These are phyloP conservation scores for Cenococcum geophilum DNA, from an alignment of 495 filamentous ascomycete genomes.

Conservation along the genomic window DNA sequence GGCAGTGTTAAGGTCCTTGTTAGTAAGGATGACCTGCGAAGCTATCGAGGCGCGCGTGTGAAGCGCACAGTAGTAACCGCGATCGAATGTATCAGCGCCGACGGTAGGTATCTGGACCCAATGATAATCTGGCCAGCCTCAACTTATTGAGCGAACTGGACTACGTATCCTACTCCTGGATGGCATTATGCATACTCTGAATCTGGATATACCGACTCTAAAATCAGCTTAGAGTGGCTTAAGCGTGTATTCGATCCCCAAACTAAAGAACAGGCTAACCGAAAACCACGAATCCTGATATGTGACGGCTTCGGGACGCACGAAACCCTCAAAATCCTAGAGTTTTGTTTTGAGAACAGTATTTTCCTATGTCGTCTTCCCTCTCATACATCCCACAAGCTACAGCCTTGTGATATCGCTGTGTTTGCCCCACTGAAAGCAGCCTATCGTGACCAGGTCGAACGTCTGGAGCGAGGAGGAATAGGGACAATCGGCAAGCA, in stretches of 20 bases:
- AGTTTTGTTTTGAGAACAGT: too few relatives aligned
- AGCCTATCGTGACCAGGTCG: conserved; percentile 9
- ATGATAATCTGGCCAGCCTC: conserved; percentile 33
- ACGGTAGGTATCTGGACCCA: conserved; percentile 17
- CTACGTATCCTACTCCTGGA: conserved; percentile 32
- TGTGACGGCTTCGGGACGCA: too few relatives aligned
- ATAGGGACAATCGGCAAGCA: conserved; percentile 6
- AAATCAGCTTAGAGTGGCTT: too few relatives aligned
- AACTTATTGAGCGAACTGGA: conserved; percentile 16
- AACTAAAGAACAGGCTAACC: too few relatives aligned
- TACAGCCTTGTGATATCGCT: too few relatives aligned
- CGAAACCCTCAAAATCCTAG: too few relatives aligned
- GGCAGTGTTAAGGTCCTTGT: conserved; percentile 11
- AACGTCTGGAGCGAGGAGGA: conserved; percentile 1
- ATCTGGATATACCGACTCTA: conserved; percentile 33
- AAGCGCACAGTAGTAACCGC: conserved; percentile 10
- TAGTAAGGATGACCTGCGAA: conserved; percentile 3
- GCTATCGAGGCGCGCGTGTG: conserved; percentile 12
- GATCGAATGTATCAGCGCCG: conserved; percentile 12
- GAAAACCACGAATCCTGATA: too few relatives aligned
- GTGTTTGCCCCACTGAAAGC: conserved; percentile 7
- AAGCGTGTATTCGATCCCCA: conserved; percentile 36
- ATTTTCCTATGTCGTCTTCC: background rate
- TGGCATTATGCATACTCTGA: conserved; percentile 34
- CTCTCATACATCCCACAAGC: too few relatives aligned